phyloP scores from a whole-genome alignment of 306 rosid genomes.

The apple (Malus domestica) region ASM211411v1 NC_041798.1:41274501-41275000 shows the following conservation, averaged over 20 bases:
- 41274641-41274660: too few relatives aligned
- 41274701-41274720: background rate
- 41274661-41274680: too few relatives aligned
- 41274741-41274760: background rate
- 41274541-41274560: constrained; percentile 6
- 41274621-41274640: background rate
- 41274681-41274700: background rate
- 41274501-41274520: constrained; percentile 21
- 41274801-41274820: background rate
- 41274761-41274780: too few relatives aligned
- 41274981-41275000: too few relatives aligned
- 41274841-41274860: background rate
- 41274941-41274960: too few relatives aligned
- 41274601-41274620: constrained; percentile 1
- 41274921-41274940: too few relatives aligned
- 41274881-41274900: background rate
- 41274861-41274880: constrained; percentile 13
- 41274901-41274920: too few relatives aligned
- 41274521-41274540: constrained; percentile 22
- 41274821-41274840: too few relatives aligned
- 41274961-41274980: too few relatives aligned
- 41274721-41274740: background rate
- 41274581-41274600: background rate
- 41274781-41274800: too few relatives aligned
- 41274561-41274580: background rate